Base-by-base conservation (phyloP, 2,329 filamentous ascomycete species). In the Trematosphaeria pertusa region DNA sequence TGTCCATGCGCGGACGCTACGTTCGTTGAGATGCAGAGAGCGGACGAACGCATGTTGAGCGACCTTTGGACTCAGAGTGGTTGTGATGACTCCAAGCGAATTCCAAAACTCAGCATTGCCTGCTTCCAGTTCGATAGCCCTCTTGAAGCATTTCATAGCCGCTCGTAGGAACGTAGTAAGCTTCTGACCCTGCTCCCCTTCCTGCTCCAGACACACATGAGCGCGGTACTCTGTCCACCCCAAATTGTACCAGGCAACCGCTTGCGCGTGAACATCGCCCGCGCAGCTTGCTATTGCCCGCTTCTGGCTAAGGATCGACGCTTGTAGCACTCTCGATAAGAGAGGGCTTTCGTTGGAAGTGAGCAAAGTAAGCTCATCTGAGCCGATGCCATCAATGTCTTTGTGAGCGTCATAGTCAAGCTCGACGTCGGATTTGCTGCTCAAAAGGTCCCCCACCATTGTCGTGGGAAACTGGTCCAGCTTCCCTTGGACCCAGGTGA, bases 61-160 rank as follows among this genome's bases (percentile, higher is more conserved):
- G 2, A 99, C 89, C 46, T 87, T 86, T 0, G 92, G 88, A 64
- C 89, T 97, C 57, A 97, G 81, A 35, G 85, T 84, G 53, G 90
- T 92, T 2, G 94, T 97, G 19, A 89, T 91, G 3, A 97, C 90
- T 38, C 93, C 94, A 2, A 99, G 80, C 0, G 94, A 87, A 65
- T 97, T 97, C 94, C 94, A 99, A 70, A 97, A 97, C 58, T 97
- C 93, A 0, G 90, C 79, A 65, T 97, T 99, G 40, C 91, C 89
- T 5, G 92, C 89, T 71, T 99, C 95, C 1, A 97, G 80, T 72
- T 97, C 94, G 56, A 99, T 99, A 1, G 94, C 89, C 34, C 90
- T 83, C 75, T 99, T 99, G 81, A 99, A 97, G 61, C 90, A 94
- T 43, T 87, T 83, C 54, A 97, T 87, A 1, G 94, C 84, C 5